Percentiles rank a stretch among this genome's conserved stretches.
Evolutionary conservation across 2,329 filamentous ascomycete species (phyloP).

Genomic region (Rhinocladiella mackenziei): DNA sequence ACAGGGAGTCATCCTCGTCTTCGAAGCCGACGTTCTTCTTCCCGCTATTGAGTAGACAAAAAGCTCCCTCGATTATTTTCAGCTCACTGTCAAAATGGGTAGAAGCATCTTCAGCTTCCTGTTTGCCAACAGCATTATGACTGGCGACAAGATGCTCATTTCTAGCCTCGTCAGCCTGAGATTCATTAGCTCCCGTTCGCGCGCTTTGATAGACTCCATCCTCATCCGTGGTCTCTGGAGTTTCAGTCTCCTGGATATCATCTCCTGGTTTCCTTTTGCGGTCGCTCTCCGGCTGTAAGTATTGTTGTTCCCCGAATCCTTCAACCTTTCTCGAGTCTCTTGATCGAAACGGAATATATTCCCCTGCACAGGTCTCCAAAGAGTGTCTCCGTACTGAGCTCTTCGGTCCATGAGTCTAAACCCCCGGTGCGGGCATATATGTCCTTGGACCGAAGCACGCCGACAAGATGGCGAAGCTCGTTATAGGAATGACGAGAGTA

Average conservation of each 20-base stretch:
- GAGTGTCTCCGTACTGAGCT: constrained; percentile 60
- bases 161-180: neutral
- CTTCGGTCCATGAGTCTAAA: constrained; percentile 57
- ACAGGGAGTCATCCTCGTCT: neutral
- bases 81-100: neutral
- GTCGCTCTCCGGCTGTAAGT: constrained; percentile 25
- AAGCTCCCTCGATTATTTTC: neutral
- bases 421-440: constrained; percentile 79
- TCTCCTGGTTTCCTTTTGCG: constrained; percentile 25
- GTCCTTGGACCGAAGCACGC: constrained; percentile 66
- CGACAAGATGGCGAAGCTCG: constrained; percentile 69
- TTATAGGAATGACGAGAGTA: constrained; percentile 84
- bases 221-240: constrained; percentile 8
- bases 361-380: constrained; percentile 67
- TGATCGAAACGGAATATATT: constrained; percentile 62
- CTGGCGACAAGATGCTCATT: neutral
- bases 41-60: constrained; percentile 2
- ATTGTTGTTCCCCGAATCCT: constrained; percentile 17
- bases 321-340: constrained; percentile 49
- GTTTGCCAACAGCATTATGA: neutral
- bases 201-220: constrained; percentile 11
- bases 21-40: constrained; percentile 1
- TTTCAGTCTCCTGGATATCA: constrained; percentile 13
- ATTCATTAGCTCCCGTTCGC: neutral
- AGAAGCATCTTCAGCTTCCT: neutral